These are phyloP conservation scores for Isatis tinctoria DNA, from an alignment of 345 rosid species.

Conservation along the genomic window DNA sequence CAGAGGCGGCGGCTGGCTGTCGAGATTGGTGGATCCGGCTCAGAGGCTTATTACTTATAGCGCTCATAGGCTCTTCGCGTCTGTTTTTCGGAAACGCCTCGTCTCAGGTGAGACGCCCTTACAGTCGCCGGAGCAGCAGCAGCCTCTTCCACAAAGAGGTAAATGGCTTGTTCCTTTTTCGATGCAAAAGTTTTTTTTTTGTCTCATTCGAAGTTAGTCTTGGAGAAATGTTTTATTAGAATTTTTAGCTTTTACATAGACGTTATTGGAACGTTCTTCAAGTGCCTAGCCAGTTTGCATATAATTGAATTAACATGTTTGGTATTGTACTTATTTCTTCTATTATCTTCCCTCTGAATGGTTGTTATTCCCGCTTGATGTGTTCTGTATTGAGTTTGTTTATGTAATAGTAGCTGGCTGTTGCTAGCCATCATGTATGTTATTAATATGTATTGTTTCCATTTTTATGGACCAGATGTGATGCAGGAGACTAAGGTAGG, in stretches of 20 bases:
- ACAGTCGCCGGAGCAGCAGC: conserved; percentile 27
- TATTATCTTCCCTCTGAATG: background rate
- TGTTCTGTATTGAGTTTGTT: background rate
- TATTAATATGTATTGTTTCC: conserved; percentile 4
- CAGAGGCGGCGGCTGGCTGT: conserved; percentile 59
- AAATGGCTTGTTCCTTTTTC: background rate
- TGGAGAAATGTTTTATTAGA: background rate
- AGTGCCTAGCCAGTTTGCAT: background rate
- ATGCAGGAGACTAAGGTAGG: conserved; percentile 22
- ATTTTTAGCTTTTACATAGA: background rate
- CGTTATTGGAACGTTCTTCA: background rate
- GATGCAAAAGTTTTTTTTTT: background rate
- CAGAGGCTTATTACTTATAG: conserved; percentile 69
- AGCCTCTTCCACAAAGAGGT: conserved; percentile 44
- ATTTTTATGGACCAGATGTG: conserved; percentile 25
- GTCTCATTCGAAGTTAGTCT: background rate
- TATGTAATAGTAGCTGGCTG: background rate
- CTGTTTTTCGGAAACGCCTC: conserved; percentile 74
- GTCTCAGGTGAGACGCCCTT: conserved; percentile 31
- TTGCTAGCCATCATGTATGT: background rate
- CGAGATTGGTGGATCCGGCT: conserved; percentile 92
- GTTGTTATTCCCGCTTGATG: background rate
- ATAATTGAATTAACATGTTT: background rate
- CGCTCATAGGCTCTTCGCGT: conserved; percentile 71
- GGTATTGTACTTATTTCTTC: background rate